A percentile compares a stretch with the other conserved stretches of the same genome.
Conservation (phyloP, 495 filamentous ascomycete species). For the Hypoxylon trugodes region DNA sequence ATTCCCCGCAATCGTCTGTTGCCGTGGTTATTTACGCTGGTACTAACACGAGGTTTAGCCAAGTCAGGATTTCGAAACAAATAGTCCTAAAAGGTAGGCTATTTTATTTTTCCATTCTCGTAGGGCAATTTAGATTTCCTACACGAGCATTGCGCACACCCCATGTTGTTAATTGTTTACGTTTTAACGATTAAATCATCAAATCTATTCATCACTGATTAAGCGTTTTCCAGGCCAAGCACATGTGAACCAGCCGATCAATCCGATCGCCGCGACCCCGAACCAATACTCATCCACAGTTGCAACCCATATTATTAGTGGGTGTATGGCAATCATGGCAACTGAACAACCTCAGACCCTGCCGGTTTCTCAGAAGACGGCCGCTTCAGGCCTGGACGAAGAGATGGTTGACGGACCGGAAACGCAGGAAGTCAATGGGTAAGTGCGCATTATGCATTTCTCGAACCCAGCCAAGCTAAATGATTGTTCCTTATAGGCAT, state of each 20-base stretch:
- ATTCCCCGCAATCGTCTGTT: no score
- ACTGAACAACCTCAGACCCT: constrained; percentile 40
- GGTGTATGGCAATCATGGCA: constrained; percentile 44
- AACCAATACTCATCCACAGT: neutral
- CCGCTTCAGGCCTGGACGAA: constrained; percentile 13
- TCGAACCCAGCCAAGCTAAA: constrained; percentile 6
- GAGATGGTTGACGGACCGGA: constrained; percentile 28
- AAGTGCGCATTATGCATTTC: constrained; percentile 13
- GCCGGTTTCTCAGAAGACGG: constrained; percentile 23
- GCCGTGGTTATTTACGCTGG: no score
- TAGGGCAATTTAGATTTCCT: no score
- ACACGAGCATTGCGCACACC: no score
- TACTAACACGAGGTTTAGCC: no score
- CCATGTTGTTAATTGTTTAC: no score
- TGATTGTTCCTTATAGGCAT: constrained; percentile 17
- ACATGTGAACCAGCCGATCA: neutral
- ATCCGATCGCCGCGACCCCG: neutral
- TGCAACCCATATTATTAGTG: neutral
- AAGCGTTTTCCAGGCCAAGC: no score
- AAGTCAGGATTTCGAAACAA: no score
- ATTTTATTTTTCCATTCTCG: no score
- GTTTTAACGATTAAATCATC: no score
- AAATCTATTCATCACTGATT: no score
- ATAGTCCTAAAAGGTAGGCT: no score
- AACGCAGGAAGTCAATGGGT: constrained; percentile 32